Evolutionary conservation across 768 basidiomycete species (phyloP).

Genomic region (Termitomyces sp.): DNA sequence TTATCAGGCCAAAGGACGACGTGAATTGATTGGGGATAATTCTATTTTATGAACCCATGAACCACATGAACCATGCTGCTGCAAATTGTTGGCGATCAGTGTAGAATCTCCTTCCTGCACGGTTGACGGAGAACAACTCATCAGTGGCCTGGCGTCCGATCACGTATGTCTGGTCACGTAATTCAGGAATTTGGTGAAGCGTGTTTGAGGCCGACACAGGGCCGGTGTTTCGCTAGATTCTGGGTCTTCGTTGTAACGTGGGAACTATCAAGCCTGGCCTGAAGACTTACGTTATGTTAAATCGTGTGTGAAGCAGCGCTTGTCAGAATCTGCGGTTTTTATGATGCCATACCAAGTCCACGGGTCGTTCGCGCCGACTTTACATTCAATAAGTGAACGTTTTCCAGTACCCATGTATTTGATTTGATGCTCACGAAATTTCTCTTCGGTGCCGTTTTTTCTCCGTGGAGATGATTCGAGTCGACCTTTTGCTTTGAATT

Average conservation of each 20-base stretch:
- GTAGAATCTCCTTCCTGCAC: background rate
- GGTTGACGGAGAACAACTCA: background rate
- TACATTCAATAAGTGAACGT: background rate
- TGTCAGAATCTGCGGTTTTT: constrained; percentile 8
- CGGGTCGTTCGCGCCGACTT: background rate
- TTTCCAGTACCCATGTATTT: background rate
- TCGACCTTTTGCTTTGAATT: background rate
- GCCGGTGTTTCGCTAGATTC: background rate
- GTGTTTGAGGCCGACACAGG: background rate
- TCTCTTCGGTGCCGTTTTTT: constrained; percentile 5
- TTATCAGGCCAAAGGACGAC: background rate
- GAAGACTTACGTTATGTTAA: background rate
- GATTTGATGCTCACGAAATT: background rate
- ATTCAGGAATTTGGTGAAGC: background rate
- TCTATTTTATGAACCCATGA: no score
- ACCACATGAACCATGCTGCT: no score
- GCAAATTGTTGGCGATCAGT: background rate
- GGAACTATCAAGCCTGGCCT: background rate
- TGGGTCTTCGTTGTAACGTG: background rate
- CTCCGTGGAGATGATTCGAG: constrained; percentile 7
- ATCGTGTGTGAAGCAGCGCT: background rate
- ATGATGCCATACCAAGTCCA: background rate
- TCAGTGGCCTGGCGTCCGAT: constrained; percentile 4
- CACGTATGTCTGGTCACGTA: background rate
- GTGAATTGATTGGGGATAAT: background rate